Base-by-base conservation (phyloP, 2,329 filamentous ascomycete species). In the Talaromyces sp. region DNA sequence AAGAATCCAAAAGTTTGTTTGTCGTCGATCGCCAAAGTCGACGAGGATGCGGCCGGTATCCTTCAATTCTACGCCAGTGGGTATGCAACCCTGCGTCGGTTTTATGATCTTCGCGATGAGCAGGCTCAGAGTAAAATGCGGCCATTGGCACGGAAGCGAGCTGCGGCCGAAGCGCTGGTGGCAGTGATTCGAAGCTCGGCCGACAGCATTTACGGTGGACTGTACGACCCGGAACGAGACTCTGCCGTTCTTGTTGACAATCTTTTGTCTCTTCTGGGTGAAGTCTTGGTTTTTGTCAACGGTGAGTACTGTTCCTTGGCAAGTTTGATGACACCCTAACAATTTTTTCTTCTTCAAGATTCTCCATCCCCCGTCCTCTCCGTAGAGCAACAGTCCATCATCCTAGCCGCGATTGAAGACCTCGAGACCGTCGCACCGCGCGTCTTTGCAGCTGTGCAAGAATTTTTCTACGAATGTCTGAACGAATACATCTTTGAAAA, bases 201-300 rank as follows among this genome's bases (percentile, higher is more conserved):
- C 61, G 92, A 96, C 74, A 94, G 91, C 72, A 96, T 98, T 68
- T 90, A 91, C 61, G 94, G 94, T 60, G 94, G 94, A 1, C 81
- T 97, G 2, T 96, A 92, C 73, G 93, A 98, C 71, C 87, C 88
- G 28, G 84, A 86, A 18, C 85, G 90, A 12, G 90, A 93, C 70
- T 88, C 91, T 0, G 91, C 96, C 6, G 89, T 97, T 18, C 91
- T 91, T 68, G 90, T 96, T 65, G 94, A 98, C 68, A 93, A 93
- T 58, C 77, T 98, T 27, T 81, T 97, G 8, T 87, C 89, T 3
- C 81, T 98, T 14, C 83, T 98, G 1, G 93, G 92, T 57, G 94
- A 98, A 77, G 87, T 89, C 0, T 85, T 94, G 3, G 85, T 91
- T 1, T 91, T 96, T 64, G 80, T 96, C 63, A 86, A 88, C 69